Evolutionary conservation across 2,329 filamentous ascomycete species (phyloP).

Genomic region (Epichloe sp.): DNA sequence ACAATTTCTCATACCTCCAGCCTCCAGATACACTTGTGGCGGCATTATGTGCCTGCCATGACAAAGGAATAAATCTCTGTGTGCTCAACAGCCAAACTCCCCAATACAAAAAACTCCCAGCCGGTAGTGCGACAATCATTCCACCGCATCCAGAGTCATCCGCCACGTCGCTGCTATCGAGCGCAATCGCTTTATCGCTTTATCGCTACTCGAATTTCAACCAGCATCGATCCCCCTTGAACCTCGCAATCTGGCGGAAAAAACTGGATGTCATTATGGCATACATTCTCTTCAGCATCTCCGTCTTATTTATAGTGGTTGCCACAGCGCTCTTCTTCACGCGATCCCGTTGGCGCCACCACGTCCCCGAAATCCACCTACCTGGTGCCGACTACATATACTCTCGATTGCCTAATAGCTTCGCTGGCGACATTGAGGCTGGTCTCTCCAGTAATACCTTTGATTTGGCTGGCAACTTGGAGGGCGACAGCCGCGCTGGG

Average conservation of each 20-base stretch:
- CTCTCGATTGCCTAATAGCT: slow-evolving; percentile 61
- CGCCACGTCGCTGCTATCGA: background rate
- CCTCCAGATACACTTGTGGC: background rate
- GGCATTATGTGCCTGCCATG: slow-evolving; percentile 5
- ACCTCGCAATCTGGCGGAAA: background rate
- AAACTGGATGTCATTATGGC: slow-evolving; percentile 40
- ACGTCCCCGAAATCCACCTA: slow-evolving; percentile 46
- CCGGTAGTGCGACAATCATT: background rate
- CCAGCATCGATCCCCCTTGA: background rate
- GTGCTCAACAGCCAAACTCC: background rate
- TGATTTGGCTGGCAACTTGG: slow-evolving; percentile 68
- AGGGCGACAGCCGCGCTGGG: slow-evolving; percentile 66
- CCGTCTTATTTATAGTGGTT: slow-evolving; percentile 55
- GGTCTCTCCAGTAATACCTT: slow-evolving; percentile 76
- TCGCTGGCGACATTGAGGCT: slow-evolving; percentile 74
- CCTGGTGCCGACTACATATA: slow-evolving; percentile 54
- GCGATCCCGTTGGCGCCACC: slow-evolving; percentile 61
- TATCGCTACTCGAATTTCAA: background rate
- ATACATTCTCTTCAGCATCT: slow-evolving; percentile 68
- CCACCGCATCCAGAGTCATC: background rate
- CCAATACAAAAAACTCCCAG: background rate
- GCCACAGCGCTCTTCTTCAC: slow-evolving; percentile 72
- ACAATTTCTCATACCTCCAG: background rate
- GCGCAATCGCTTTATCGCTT: background rate
- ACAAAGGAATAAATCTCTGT: background rate